phyloP scores from a whole-genome alignment of 164 flowering plant species.

The Umbellularia californica region DNA sequence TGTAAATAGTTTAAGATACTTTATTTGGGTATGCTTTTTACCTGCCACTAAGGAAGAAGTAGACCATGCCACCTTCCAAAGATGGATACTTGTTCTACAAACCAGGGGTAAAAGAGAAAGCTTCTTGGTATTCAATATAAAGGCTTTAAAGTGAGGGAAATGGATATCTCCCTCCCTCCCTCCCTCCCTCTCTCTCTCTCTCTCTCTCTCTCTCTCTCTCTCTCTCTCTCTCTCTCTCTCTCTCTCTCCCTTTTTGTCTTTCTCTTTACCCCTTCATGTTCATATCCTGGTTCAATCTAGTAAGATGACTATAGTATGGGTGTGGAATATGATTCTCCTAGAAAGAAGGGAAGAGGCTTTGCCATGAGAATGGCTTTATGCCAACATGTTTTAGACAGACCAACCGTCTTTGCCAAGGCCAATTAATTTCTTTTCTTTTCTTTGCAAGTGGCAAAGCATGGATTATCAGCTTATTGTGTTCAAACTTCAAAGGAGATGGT shows the following conservation, averaged over 20 bases:
- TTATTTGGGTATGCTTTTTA: conserved; percentile 10
- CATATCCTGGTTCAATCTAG: not conserved
- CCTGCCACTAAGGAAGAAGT: conserved; percentile 6
- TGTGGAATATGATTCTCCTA: not conserved
- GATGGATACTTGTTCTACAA: conserved; percentile 18
- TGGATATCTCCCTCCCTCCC: conserved; percentile 9
- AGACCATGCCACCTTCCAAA: conserved; percentile 16
- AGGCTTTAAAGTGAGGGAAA: conserved; percentile 12
- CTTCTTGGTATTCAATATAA: conserved; percentile 7
- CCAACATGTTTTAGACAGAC: not conserved
- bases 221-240: not conserved
- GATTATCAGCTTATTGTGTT: too few relatives aligned
- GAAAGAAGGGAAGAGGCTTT: not conserved
- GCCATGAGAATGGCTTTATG: not conserved
- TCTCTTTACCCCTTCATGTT: conserved; percentile 12
- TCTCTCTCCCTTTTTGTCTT: conserved; percentile 18
- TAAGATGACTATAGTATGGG: not conserved
- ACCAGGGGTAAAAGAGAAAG: conserved; percentile 4
- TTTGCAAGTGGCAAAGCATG: too few relatives aligned
- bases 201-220: conserved; percentile 9
- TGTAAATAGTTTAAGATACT: conserved; percentile 12
- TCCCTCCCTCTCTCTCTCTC: not conserved
- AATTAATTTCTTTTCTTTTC: too few relatives aligned
- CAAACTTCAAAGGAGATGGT: not conserved
- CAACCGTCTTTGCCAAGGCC: too few relatives aligned